Base-by-base conservation (phyloP, 2,329 filamentous ascomycete species). In the Fusarium setosum region DNA sequence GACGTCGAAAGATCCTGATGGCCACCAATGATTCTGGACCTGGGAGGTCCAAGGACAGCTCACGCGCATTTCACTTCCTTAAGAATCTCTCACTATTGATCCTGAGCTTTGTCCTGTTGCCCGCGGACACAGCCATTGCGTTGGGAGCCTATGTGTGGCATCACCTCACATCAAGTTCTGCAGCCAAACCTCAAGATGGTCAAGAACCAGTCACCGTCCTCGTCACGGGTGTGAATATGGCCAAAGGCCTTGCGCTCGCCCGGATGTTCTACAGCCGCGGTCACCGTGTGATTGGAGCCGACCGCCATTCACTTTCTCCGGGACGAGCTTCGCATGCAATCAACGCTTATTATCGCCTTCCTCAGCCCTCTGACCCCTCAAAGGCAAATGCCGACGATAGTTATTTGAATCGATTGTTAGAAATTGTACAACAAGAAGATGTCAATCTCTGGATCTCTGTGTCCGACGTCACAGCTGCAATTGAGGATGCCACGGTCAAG, bases 391-490 rank as follows among this genome's bases (percentile, higher is more conserved):
- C 63, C n/a, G 59, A 79, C 6, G 79, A 82, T 17, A 75, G 76
- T 1, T 93, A 94, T 69, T 81, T 86, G 13, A 76, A 82, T 13
- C 78, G 80, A 0, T 74, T 94, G 4, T 73, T 91, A 2, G 76
- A 86, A 9, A 82, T 93, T 23, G 81, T 93, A 37, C 73, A 81
- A 6, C 74, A 77, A 1, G 90, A 94, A 63, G 80, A 83, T 1
- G 83, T 92, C 5, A 86, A 92, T 56, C 76, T 94, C 4, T 94
- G 91, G 91, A 86, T 94, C 4, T 89, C 87, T 18, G 92, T 90
- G 69, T 92, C 90, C 0, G 89, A 88, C n/a, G 87, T 91, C 9
- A 83, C 85, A 2, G 87, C 85, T 1, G 88, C 88, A 0, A 76
- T 90, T 12, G 88, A 91, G 69, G 91, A 94, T 72, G 90, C 87